Base-by-base conservation (phyloP, 192 early-diverging fungal genomes). In the Coemansia sp. region DNA sequence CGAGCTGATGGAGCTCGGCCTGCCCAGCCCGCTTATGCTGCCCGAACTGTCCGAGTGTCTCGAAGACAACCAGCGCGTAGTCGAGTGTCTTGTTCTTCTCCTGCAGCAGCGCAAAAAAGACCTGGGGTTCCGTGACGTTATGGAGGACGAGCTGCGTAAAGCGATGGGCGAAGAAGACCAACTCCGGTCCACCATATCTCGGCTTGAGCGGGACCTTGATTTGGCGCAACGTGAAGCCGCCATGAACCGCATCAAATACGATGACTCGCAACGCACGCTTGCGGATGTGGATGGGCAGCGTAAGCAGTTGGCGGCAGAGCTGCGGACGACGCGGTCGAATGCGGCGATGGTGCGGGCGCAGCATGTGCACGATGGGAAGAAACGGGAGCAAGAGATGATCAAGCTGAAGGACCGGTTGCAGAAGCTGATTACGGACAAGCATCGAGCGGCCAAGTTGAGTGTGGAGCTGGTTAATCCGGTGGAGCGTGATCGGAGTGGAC, bases 81-180 rank as follows among this genome's bases (percentile, higher is more conserved):
- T 83, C 0, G 75, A 74, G 12, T 83, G 81, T 53, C 61, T 82
- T 8, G 27, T 52, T 35, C 58, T 59, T 45, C 63, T 81, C 1
- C 25, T 81, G 48, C 51, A 67, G 39, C 69, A 75, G 57, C 69
- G 72, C 16, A 53, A 54, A 31, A 59, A 65, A 10, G 76, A 79
- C 45, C 8, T 69, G 38, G 54, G 53, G 9, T 75, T 78, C 41
- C 82, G 82, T 66, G 76, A 83, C 43, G 35, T 57, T 0, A 72
- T 76, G 62, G 76, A 74, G 19, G 73, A 75, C 56, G 72, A 79
- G 58, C 55, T 75, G 51, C 63, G 82, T 3, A 61, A 52, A 45
- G 72, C 72, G 5, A 69, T 79, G 74, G 76, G 82, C 51, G 82
- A 83, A 37, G 75, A 83, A 39, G 76, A 79, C 22, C 6, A 65